Conservation (phyloP, 257 asterid genomes). For the Cynanchum wilfordii region DNA sequence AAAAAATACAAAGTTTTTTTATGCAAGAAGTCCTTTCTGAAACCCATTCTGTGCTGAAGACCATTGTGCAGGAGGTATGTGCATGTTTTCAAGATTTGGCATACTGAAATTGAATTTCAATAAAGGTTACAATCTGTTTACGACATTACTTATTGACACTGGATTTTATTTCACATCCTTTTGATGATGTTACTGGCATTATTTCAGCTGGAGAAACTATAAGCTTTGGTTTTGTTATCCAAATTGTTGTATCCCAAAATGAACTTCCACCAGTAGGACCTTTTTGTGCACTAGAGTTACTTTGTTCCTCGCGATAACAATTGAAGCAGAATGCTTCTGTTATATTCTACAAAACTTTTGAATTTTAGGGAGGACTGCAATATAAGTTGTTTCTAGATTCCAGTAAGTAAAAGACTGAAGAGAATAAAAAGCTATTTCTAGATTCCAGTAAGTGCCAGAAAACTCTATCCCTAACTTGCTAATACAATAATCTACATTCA, state of each 20-base stretch:
- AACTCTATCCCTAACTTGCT: background rate
- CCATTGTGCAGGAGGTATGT: conserved; percentile 67
- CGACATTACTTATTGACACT: background rate
- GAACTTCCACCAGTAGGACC: background rate
- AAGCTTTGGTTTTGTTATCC: background rate
- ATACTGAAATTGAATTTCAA: background rate
- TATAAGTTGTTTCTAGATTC: background rate
- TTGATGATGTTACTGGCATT: background rate
- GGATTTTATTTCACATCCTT: conserved; percentile 1
- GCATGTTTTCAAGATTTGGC: conserved; percentile 7
- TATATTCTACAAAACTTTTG: background rate
- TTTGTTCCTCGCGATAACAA: background rate
- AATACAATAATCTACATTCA: background rate
- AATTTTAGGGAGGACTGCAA: background rate
- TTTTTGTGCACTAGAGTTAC: background rate
- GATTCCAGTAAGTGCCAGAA: background rate
- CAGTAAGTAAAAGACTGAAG: background rate
- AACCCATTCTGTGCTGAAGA: conserved; percentile 84
- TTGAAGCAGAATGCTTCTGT: background rate
- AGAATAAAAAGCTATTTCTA: background rate
- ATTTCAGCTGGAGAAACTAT: background rate
- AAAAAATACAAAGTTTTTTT: conserved; percentile 90
- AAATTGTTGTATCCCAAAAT: background rate
- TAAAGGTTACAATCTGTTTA: background rate
- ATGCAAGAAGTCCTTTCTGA: conserved; percentile 99